Percentiles rank a stretch among this genome's conserved stretches.
phyloP scores from a whole-genome alignment of 257 asterid genomes.

The Cinchona pubescens region DNA sequence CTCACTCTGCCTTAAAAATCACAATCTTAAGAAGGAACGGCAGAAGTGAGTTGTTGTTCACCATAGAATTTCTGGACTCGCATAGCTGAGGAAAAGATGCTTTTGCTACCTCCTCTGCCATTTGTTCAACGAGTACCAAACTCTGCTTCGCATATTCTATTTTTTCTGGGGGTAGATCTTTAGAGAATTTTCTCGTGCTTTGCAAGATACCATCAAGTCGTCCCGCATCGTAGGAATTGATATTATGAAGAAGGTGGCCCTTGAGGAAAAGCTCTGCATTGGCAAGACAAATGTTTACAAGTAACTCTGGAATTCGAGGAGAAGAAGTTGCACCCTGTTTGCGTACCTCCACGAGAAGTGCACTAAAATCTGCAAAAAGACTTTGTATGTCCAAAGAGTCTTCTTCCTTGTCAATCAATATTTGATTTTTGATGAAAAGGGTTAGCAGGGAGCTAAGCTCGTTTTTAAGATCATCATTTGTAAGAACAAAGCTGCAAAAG shows the following conservation, averaged over 20 bases:
- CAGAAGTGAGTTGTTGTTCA: not conserved
- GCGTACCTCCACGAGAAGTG: not conserved
- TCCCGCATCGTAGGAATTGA: not conserved
- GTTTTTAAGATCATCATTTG: not conserved
- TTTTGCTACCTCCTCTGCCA: not conserved
- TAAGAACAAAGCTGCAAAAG: not conserved
- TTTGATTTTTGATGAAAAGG: not conserved
- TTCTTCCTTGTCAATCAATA: not conserved
- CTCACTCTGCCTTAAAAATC: not conserved
- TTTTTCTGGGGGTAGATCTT: not conserved
- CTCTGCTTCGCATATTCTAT: not conserved
- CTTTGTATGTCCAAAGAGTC: not conserved
- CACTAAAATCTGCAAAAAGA: not conserved
- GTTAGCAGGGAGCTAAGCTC: not conserved
- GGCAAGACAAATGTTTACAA: not conserved
- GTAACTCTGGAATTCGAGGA: not conserved
- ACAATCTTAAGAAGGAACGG: not conserved
- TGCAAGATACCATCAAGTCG: not conserved
- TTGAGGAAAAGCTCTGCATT: slow-evolving; percentile 1
- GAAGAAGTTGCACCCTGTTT: no score
- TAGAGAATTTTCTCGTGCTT: not conserved
- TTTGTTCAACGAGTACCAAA: not conserved
- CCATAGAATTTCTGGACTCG: not conserved
- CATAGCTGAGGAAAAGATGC: not conserved
- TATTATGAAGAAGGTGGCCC: not conserved